Percentiles rank a stretch among this genome's conserved stretches.
These are phyloP conservation scores for Penicillium sp. DNA, from an alignment of 2,329 filamentous ascomycete genomes.

Conservation along the genomic window DNA sequence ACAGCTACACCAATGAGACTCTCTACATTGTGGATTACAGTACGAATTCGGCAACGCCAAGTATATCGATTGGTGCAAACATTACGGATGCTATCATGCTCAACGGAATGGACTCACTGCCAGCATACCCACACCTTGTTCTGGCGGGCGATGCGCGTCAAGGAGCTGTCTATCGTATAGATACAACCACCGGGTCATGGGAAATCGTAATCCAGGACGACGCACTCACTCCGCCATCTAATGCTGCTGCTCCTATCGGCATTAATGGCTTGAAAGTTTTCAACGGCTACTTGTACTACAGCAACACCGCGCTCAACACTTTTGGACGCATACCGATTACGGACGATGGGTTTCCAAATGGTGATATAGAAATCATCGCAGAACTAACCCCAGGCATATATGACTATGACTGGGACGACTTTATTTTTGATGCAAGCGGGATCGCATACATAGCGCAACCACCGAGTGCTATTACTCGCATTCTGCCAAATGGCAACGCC, in stretches of 20 bases:
- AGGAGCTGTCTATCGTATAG: conserved; percentile 12
- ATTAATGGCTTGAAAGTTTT: conserved; percentile 14
- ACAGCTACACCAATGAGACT: background rate
- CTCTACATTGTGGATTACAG: background rate
- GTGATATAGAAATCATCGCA: background rate
- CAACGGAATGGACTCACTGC: background rate
- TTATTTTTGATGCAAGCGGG: background rate
- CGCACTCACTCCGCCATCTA: conserved; percentile 2
- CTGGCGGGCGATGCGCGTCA: conserved; percentile 14
- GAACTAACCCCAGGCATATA: background rate
- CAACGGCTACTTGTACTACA: conserved; percentile 11
- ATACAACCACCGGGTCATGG: conserved; percentile 6
- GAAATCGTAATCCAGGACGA: conserved; percentile 5
- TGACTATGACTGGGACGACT: background rate
- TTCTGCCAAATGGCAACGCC: background rate
- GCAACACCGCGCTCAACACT: background rate
- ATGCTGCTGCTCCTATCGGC: conserved; percentile 7
- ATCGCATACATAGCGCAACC: background rate
- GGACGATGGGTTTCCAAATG: background rate
- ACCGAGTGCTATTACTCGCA: background rate
- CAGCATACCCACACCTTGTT: background rate
- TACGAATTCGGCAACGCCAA: background rate
- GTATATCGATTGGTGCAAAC: background rate
- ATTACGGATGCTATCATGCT: background rate
- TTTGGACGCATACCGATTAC: background rate